Conservation (phyloP, 2,329 filamentous ascomycete genomes). For the Botryotinia narcissicola region DNA sequence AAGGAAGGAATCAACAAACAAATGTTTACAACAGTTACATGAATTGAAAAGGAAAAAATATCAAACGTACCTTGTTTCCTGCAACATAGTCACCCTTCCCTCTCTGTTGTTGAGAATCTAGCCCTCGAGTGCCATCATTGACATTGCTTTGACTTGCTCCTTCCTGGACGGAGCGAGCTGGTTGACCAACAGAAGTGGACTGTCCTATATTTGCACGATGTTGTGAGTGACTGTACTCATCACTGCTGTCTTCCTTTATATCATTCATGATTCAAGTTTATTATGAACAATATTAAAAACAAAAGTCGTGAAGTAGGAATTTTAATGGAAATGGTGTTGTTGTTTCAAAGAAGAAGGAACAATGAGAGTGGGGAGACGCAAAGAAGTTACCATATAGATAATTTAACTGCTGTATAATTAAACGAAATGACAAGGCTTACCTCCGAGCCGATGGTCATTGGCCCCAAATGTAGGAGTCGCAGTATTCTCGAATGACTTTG, state of each 20-base stretch:
- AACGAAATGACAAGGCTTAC: background rate
- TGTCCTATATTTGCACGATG: background rate
- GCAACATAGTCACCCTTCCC: background rate
- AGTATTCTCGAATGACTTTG: background rate
- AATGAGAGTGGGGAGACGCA: background rate
- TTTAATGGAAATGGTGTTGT: background rate
- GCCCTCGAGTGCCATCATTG: background rate
- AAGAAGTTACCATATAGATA: background rate
- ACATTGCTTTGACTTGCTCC: background rate
- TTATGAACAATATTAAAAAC: background rate
- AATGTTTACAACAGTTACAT: background rate
- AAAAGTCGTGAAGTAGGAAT: background rate
- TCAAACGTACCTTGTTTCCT: background rate
- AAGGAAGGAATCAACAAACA: background rate
- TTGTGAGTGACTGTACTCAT: background rate
- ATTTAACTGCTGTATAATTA: background rate
- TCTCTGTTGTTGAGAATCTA: background rate
- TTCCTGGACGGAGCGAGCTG: background rate
- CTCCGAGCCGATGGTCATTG: background rate
- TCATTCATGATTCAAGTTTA: background rate
- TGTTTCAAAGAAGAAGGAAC: background rate
- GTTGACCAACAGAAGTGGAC: background rate
- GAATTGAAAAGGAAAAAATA: background rate
- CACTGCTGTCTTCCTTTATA: background rate
- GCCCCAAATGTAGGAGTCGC: background rate